Base-by-base conservation (phyloP, 148 eudicot genomes). In the Salicornia ramosissima region DNA sequence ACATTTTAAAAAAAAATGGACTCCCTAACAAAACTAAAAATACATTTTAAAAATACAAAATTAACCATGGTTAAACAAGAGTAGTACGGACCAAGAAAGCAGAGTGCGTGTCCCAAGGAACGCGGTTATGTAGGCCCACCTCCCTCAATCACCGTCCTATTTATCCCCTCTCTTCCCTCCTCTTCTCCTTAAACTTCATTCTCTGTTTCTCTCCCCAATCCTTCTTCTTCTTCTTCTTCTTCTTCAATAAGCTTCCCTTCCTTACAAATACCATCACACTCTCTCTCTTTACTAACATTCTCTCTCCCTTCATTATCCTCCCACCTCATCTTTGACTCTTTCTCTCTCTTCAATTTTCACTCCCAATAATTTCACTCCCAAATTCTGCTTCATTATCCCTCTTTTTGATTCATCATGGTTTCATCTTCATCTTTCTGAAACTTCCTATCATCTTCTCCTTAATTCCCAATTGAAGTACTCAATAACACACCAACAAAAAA, bases 101-200 rank as follows among this genome's bases (percentile, higher is more conserved):
- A 33, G 26, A 69, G 5, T 54, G 65, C 70, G 70, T 64, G 70
- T 73, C 70, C 70, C 76, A 25, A 65, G 29, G 33, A 65, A 73
- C 70, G 76, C 76, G 76, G 64, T 64, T 25, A 42, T 11, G 21
- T 50, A 22, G 16, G 46, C 69, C 22, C 24, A 2, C 19, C 13
- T 33, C 26, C 55, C 24, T 22, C 66, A 54, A 39, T 47, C 83
- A 80, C 88, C 88, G 83, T 75, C 89, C 83, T 90, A 85, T 88
- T 81, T 85, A 86, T 75, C 73, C 70, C 60, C 78, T 69, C 69
- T 21, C 59, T 36, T 3, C 8, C 40, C 8, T 36, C n/a, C 66
- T 24, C 60, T 61, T 4, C 51, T 5, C 26, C 51, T 13, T 53
- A 12, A n/a, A 12, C 36, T 64, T 47, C 51, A 47, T 21, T 46